These are phyloP conservation scores for Citrus medica DNA, from an alignment of 345 rosid genomes.

Conservation along the genomic window DNA sequence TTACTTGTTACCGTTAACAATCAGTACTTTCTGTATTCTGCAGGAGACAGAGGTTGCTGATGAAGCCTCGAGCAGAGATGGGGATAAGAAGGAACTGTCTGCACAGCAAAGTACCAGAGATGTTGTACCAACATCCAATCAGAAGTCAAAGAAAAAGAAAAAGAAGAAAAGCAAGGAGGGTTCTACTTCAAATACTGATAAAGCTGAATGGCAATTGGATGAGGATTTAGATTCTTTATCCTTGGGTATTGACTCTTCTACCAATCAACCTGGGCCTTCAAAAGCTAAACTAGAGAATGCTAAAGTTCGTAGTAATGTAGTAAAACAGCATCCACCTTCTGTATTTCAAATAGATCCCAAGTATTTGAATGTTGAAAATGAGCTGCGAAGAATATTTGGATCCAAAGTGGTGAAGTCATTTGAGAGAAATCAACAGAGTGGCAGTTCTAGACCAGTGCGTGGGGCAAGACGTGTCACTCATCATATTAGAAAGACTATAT, in stretches of 20 bases:
- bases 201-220: constrained; percentile 39
- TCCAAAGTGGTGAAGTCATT: constrained; percentile 79
- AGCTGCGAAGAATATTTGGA: constrained; percentile 76
- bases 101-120: constrained; percentile 15
- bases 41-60: constrained; percentile 41
- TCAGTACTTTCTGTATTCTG: constrained; percentile 27
- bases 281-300: constrained; percentile 31
- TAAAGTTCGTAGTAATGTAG: constrained; percentile 16
- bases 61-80: constrained; percentile 18
- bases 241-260: constrained; percentile 32
- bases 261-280: constrained; percentile 15
- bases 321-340: constrained; percentile 24
- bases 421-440: constrained; percentile 57
- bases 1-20: constrained; percentile 12
- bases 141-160: constrained; percentile 78
- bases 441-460: constrained; percentile 62
- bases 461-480: constrained; percentile 73
- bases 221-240: constrained; percentile 42
- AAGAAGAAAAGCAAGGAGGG: constrained; percentile 67
- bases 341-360: constrained; percentile 66
- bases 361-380: constrained; percentile 72
- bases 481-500: constrained; percentile 60
- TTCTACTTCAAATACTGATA: constrained; percentile 25
- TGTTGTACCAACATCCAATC: constrained; percentile 30
- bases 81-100: constrained; percentile 16